phyloP scores from a whole-genome alignment of 805 yeast species.

The Pichia gijzeniarum region DNA sequence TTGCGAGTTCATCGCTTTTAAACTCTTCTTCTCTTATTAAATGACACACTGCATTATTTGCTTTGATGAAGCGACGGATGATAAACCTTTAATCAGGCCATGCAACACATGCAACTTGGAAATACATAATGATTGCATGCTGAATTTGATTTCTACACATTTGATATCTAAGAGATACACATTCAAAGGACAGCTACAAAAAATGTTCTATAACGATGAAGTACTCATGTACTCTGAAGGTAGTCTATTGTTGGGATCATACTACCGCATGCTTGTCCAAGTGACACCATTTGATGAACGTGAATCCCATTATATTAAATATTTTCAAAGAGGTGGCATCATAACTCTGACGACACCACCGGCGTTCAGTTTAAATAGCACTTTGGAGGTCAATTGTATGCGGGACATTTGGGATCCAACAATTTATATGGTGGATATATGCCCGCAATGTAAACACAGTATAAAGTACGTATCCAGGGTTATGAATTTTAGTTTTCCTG shows the following conservation, averaged over 20 bases:
- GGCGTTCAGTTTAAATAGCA: background rate
- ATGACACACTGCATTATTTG: constrained; percentile 7
- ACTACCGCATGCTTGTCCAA: background rate
- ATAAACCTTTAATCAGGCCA: constrained; percentile 3
- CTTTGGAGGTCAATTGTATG: background rate
- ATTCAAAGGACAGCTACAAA: background rate
- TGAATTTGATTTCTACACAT: constrained; percentile 5
- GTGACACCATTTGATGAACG: background rate
- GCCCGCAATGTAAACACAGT: constrained; percentile 3
- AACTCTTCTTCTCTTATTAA: too few relatives aligned
- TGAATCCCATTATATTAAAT: constrained; percentile 1
- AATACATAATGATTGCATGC: constrained; percentile 5
- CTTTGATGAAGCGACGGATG: constrained; percentile 2
- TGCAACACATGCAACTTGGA: constrained; percentile 2
- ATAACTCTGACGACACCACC: background rate
- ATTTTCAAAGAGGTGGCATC: background rate
- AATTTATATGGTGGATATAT: constrained; percentile 1
- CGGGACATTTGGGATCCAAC: background rate
- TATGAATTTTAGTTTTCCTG: background rate
- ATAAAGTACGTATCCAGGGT: background rate
- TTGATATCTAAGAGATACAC: constrained; percentile 4
- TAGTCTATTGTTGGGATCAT: background rate
- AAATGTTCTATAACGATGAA: too few relatives aligned
- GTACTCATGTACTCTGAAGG: background rate
- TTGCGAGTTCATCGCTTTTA: too few relatives aligned